phyloP scores from a whole-genome alignment of 495 filamentous ascomycete species.

The Aspergillus carlsbadensis region DNA sequence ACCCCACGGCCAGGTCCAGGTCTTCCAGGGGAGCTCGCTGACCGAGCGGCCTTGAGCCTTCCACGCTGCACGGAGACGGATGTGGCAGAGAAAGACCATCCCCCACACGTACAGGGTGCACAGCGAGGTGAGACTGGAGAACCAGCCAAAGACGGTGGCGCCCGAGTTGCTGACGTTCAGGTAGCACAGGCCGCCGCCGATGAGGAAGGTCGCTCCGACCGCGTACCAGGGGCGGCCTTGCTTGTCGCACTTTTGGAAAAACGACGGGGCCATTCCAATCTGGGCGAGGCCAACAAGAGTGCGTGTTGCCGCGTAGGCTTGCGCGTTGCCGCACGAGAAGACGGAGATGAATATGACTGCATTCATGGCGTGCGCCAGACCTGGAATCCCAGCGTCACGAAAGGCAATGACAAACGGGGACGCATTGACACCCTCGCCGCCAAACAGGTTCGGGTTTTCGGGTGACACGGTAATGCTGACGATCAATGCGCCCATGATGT shows the following conservation, averaged over 20 bases:
- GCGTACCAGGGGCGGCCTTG: slow-evolving; percentile 49
- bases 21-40: slow-evolving; percentile 66
- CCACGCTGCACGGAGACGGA: slow-evolving; percentile 66
- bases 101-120: slow-evolving; percentile 57
- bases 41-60: slow-evolving; percentile 55
- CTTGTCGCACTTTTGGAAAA: slow-evolving; percentile 50
- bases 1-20: slow-evolving; percentile 30
- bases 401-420: slow-evolving; percentile 62
- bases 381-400: slow-evolving; percentile 59
- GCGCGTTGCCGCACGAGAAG: slow-evolving; percentile 65
- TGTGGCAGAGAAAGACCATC: slow-evolving; percentile 54
- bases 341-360: slow-evolving; percentile 68
- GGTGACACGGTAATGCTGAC: slow-evolving; percentile 54
- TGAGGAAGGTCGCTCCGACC: slow-evolving; percentile 41
- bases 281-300: slow-evolving; percentile 24
- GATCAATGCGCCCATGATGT: slow-evolving; percentile 55
- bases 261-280: slow-evolving; percentile 13
- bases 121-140: slow-evolving; percentile 53
- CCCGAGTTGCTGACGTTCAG: slow-evolving; percentile 50
- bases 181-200: slow-evolving; percentile 45
- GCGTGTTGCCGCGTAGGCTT: slow-evolving; percentile 38
- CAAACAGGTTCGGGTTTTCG: slow-evolving; percentile 53
- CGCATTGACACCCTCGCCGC: slow-evolving; percentile 39
- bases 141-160: slow-evolving; percentile 58
- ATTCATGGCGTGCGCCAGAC: slow-evolving; percentile 75